phyloP scores from a whole-genome alignment of 139 green algal species.

The Yamagishiella unicocca region DNA sequence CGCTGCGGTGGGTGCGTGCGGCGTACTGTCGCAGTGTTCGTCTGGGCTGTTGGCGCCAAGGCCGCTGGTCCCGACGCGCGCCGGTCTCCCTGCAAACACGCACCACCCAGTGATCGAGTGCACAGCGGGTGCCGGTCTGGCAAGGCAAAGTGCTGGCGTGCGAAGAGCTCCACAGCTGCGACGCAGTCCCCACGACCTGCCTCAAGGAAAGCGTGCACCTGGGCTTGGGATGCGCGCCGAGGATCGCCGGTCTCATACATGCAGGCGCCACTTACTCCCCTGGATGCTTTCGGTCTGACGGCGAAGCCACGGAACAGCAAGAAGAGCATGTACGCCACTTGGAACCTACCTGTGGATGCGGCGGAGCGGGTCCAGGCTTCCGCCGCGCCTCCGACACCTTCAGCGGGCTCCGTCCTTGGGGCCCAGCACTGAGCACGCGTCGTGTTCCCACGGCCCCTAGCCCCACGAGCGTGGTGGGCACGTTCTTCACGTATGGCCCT shows the following conservation, averaged over 20 bases:
- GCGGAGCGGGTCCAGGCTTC: neutral
- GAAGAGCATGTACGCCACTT: too few species aligned
- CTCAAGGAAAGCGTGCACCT: too few species aligned
- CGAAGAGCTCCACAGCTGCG: neutral
- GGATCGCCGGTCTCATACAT: too few species aligned
- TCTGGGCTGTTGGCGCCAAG: neutral
- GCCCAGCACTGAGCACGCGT: conserved; percentile 33
- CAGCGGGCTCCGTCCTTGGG: neutral
- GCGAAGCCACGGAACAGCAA: too few species aligned
- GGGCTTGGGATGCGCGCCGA: too few species aligned
- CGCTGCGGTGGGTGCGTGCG: neutral
- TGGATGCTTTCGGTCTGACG: too few species aligned
- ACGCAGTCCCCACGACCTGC: too few species aligned
- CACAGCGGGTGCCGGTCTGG: too few species aligned
- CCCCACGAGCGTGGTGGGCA: conserved; percentile 34
- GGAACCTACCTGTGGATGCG: conserved; percentile 3
- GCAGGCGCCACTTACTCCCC: too few species aligned
- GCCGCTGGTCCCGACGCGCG: neutral
- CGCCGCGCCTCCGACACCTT: conserved; percentile 20
- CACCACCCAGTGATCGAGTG: too few species aligned
- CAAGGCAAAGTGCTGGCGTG: neutral
- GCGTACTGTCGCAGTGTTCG: neutral
- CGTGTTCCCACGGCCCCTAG: neutral
- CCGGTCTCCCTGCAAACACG: neutral
- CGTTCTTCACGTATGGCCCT: conserved; percentile 26